Conservation (phyloP, 352 stramenopile genomes). For the Thraustochytrium sp. region DNA sequence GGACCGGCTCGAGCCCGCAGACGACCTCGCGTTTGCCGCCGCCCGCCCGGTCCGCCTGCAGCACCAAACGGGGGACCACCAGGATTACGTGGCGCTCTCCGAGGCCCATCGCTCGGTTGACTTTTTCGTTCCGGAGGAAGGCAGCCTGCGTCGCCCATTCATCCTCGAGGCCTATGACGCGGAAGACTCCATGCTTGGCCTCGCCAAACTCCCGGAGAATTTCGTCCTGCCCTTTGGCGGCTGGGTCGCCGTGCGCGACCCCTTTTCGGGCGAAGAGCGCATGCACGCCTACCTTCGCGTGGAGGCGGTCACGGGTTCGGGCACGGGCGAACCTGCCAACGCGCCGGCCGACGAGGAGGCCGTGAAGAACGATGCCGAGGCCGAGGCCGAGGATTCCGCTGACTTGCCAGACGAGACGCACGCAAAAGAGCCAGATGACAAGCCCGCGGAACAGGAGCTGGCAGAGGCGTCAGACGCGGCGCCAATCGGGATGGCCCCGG, state of each 20-base stretch:
- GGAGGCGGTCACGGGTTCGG: no score
- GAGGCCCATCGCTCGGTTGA: neutral
- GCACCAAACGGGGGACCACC: neutral
- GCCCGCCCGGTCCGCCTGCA: neutral
- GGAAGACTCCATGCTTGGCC: neutral
- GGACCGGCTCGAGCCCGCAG: neutral
- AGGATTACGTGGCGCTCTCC: neutral
- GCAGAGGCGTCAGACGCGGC: no score
- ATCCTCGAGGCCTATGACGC: constrained; percentile 16
- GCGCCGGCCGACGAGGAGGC: no score
- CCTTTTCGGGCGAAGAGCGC: neutral
- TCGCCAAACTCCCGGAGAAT: neutral
- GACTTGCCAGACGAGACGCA: no score
- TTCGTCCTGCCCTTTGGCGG: neutral
- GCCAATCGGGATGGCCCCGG: no score
- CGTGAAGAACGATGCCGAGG: no score
- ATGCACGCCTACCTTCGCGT: neutral
- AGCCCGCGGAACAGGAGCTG: no score
- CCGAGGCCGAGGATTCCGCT: no score
- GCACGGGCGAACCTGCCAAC: no score
- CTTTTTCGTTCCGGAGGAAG: neutral
- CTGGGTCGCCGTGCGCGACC: neutral
- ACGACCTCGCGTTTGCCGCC: neutral
- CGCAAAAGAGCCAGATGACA: no score
- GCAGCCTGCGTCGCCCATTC: neutral